Evolutionary conservation across 768 basidiomycete genomes (phyloP), one percentile per base, ranked within the genome.

Genomic region (Leccinum obscurum): DNA sequence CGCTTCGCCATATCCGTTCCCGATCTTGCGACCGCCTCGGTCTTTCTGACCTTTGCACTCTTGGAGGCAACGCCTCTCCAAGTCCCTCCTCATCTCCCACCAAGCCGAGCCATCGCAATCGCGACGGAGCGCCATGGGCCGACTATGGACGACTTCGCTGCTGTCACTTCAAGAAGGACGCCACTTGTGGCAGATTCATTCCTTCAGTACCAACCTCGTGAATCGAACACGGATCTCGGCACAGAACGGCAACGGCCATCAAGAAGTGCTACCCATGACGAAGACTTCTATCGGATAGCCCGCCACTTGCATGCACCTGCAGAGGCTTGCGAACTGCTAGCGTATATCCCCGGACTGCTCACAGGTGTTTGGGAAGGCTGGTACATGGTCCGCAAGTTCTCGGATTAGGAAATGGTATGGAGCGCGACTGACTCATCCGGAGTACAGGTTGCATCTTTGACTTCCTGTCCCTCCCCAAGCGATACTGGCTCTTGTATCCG

Each of bases 321-420:
- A 59, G 67, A 68, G 11, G 65, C 65, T 60, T 63, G 66, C 61
- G 69, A 70, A 58, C 65, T 62, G n/a, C 66, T 68, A 53, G 63
- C 69, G 26, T 78, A 77, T 64, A 66, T 74, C 65, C 78, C 80
- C 41, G 83, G 83, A 17, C 69, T 77, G 35, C 75, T 87, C 57
- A 75, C 82, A 30, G 86, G 85, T 3, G 66, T 81, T 60, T 88
- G 86, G 86, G 81, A 86, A 72, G 86, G 86, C 1, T 76, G 75
- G 52, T 83, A 80, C 67, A 83, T 83, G 82, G 86, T 85, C 64
- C 68, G 76, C 67, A 52, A 58, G 48, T 63, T 62, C 41, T 72
- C 14, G 52, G 48, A 64, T 68, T 64, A 46, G 52, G 62, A 55
- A 52, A 51, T 56, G 51, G 50, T 52, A 17, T 54, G 51, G 54